phyloP scores from a whole-genome alignment of 2,329 filamentous ascomycete genomes.

The Aspergillus neotritici region DNA sequence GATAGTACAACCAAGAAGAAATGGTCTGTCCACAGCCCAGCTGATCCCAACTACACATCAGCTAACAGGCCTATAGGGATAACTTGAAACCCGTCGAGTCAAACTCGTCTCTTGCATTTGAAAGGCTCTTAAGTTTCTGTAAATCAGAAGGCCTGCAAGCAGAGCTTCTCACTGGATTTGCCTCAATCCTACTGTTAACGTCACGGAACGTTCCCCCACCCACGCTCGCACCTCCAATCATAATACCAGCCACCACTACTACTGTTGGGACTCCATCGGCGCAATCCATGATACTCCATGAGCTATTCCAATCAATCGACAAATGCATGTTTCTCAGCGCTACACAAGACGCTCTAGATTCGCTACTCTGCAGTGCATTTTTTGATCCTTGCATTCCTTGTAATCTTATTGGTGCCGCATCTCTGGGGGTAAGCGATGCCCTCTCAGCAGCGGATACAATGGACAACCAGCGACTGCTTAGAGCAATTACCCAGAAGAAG shows the following conservation, averaged over 20 bases:
- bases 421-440: constrained; percentile 13
- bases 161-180: constrained; percentile 2
- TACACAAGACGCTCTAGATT: constrained; percentile 18
- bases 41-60: not conserved
- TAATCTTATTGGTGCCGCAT: constrained; percentile 16
- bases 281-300: not conserved
- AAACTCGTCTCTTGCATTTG: constrained; percentile 3
- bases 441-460: not conserved
- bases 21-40: not conserved
- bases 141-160: not conserved
- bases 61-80: not conserved
- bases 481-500: not conserved
- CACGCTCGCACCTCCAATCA: not conserved
- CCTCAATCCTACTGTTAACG: constrained; percentile 1
- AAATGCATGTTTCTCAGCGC: constrained; percentile 12
- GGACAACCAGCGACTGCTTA: not conserved
- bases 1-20: not conserved
- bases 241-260: not conserved
- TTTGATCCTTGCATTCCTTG: constrained; percentile 20
- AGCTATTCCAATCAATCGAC: not conserved
- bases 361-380: constrained; percentile 19
- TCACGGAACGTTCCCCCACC: not conserved
- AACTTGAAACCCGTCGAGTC: not conserved
- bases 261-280: not conserved
- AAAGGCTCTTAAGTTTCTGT: constrained; percentile 1